phyloP scores from a whole-genome alignment of 352 stramenopile genomes.

The Thalassiosira exigua region DNA sequence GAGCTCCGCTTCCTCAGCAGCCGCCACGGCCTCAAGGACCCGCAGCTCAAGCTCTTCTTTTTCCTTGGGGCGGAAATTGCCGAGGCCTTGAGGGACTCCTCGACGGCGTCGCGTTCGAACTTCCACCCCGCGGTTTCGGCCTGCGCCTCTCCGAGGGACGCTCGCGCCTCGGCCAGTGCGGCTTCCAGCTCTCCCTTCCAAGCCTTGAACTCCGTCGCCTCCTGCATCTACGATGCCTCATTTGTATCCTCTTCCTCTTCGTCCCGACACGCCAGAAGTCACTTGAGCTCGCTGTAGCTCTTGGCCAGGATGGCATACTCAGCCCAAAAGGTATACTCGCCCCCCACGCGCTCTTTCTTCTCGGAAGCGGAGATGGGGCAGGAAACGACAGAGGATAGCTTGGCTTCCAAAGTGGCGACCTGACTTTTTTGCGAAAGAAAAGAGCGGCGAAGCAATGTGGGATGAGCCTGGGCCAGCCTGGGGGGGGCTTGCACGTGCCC shows the following conservation, averaged over 20 bases:
- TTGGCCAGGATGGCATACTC: conserved; percentile 55
- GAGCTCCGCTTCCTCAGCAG: conserved; percentile 7
- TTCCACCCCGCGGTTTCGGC: conserved; percentile 9
- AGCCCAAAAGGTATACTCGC: no score
- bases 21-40: conserved; percentile 4
- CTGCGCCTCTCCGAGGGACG: not conserved
- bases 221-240: no score
- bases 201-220: no score
- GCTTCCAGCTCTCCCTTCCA: not conserved
- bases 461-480: conserved; percentile 36
- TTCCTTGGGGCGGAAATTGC: not conserved
- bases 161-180: not conserved
- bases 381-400: conserved; percentile 9
- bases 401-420: conserved; percentile 30
- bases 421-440: no score
- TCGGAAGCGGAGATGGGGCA: conserved; percentile 30
- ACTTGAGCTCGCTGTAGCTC: conserved; percentile 51
- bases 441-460: no score
- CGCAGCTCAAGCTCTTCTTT: conserved; percentile 10
- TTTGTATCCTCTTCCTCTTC: conserved; percentile 30
- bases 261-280: no score
- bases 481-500: conserved; percentile 32
- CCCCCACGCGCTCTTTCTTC: conserved; percentile 50
- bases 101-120: conserved; percentile 7
- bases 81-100: not conserved